Conservation (phyloP, 2,329 filamentous ascomycete species). For the Neofusicoccum sp. region DNA sequence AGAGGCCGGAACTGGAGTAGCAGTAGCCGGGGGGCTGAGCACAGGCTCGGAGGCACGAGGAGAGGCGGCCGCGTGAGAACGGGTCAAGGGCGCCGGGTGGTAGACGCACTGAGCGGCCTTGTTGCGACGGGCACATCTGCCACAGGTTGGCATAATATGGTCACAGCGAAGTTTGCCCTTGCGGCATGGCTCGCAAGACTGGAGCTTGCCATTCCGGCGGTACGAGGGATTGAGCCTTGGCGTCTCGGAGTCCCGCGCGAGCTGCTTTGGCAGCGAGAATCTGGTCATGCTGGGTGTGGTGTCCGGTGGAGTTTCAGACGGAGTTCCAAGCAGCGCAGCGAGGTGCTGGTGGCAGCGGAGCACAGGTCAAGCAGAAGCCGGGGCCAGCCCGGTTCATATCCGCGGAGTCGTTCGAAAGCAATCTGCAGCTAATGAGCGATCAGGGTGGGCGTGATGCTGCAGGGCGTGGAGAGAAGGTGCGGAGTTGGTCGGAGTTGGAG, state of each 20-base stretch:
- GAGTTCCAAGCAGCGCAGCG: neutral
- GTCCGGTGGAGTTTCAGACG: neutral
- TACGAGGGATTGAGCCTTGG: constrained; percentile 19
- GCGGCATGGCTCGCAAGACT: constrained; percentile 38
- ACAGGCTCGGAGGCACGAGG: neutral
- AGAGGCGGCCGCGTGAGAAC: neutral
- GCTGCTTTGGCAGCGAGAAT: constrained; percentile 7
- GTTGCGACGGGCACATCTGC: constrained; percentile 30
- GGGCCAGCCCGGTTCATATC: neutral
- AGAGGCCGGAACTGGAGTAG: neutral
- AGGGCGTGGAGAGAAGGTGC: neutral
- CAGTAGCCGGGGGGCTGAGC: constrained; percentile 5
- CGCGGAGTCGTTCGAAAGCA: neutral
- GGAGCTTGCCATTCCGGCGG: constrained; percentile 38
- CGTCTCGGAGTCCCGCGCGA: neutral
- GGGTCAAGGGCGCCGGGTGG: constrained; percentile 35
- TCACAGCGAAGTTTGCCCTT: constrained; percentile 23
- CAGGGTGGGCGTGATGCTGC: neutral
- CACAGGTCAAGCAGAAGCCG: neutral
- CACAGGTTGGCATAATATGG: constrained; percentile 36
- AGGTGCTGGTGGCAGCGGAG: neutral
- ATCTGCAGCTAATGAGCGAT: neutral
- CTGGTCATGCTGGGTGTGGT: neutral
- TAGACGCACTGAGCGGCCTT: constrained; percentile 34
- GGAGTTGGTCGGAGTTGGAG: constrained; percentile 11